These are phyloP conservation scores for Beauveria rudraprayagi DNA, from an alignment of 2,329 filamentous ascomycete species.

Conservation along the genomic window DNA sequence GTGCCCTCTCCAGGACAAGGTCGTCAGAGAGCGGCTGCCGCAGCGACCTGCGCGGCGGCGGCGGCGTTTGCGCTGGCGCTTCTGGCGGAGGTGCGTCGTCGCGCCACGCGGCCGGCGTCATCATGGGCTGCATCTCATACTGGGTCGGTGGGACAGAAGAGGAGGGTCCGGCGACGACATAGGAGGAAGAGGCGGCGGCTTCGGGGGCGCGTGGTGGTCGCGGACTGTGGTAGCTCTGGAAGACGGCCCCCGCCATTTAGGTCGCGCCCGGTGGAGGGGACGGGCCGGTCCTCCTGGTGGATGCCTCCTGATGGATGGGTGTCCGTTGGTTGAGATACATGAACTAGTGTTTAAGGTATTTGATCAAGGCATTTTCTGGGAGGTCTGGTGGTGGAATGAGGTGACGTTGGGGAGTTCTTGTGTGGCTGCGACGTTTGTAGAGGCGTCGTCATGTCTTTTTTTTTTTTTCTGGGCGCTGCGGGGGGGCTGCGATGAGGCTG, in stretches of 20 bases:
- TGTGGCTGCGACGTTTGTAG: too few species aligned
- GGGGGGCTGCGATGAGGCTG: too few species aligned
- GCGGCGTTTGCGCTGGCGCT: not conserved
- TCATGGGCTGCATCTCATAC: conserved; percentile 2
- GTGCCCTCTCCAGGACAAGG: not conserved
- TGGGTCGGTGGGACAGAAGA: not conserved
- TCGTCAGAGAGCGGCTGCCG: not conserved
- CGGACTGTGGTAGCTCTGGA: not conserved
- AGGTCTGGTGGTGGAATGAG: too few species aligned
- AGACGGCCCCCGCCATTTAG: conserved; percentile 3
- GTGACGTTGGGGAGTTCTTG: too few species aligned
- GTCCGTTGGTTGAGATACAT: too few species aligned
- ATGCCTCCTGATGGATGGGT: too few species aligned
- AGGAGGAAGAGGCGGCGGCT: not conserved
- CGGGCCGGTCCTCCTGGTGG: too few species aligned
- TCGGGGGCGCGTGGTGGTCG: not conserved
- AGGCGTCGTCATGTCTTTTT: too few species aligned
- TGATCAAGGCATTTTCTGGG: too few species aligned
- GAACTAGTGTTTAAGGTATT: too few species aligned
- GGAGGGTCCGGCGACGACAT: not conserved
- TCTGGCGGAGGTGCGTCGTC: not conserved
- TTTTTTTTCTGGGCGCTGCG: too few species aligned
- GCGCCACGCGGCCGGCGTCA: conserved; percentile 3
- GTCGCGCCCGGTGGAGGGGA: too few species aligned
- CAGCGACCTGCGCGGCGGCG: not conserved